A percentile compares a stretch with the other conserved stretches of the same genome.
Evolutionary conservation across 176 grass and related monocot species (phyloP).

Genomic region (Areca catechu): DNA sequence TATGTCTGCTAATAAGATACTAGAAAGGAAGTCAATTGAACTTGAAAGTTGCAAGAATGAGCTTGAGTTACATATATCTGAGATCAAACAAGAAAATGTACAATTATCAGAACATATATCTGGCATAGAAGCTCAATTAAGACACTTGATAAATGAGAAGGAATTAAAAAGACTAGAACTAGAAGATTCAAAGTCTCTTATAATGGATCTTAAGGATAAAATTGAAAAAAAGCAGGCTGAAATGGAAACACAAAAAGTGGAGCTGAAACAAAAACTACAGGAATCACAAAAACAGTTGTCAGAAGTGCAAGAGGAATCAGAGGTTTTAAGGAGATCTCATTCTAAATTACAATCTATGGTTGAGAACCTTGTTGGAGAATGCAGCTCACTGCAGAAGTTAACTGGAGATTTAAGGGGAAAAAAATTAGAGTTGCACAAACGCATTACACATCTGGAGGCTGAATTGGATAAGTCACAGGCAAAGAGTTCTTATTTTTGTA

Average conservation of each 20-base stretch:
- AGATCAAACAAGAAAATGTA: constrained; percentile 66
- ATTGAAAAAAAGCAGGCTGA: constrained; percentile 48
- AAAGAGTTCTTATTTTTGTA: constrained; percentile 48
- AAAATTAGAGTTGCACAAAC: constrained; percentile 62
- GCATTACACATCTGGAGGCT: constrained; percentile 55
- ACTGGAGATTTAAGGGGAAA: constrained; percentile 52
- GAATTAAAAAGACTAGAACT: constrained; percentile 53
- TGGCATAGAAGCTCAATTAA: constrained; percentile 61
- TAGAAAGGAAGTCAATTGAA: constrained; percentile 44
- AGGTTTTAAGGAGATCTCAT: constrained; percentile 58
- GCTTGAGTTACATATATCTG: constrained; percentile 57
- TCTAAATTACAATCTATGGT: constrained; percentile 47
- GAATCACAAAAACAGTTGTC: constrained; percentile 43
- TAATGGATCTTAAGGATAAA: constrained; percentile 58
- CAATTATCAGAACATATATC: constrained; percentile 59
- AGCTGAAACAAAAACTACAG: constrained; percentile 55
- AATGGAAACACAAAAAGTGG: constrained; percentile 49
- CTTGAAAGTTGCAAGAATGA: constrained; percentile 56
- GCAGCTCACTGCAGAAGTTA: constrained; percentile 57
- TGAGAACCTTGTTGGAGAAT: constrained; percentile 74
- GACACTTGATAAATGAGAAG: constrained; percentile 40
- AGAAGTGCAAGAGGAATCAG: constrained; percentile 61
- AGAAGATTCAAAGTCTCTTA: constrained; percentile 61
- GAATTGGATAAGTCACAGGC: constrained; percentile 68
- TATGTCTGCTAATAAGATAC: constrained; percentile 51